Evolutionary conservation across 345 rosid genomes (phyloP).

Genomic region (Salix dunnii): DNA sequence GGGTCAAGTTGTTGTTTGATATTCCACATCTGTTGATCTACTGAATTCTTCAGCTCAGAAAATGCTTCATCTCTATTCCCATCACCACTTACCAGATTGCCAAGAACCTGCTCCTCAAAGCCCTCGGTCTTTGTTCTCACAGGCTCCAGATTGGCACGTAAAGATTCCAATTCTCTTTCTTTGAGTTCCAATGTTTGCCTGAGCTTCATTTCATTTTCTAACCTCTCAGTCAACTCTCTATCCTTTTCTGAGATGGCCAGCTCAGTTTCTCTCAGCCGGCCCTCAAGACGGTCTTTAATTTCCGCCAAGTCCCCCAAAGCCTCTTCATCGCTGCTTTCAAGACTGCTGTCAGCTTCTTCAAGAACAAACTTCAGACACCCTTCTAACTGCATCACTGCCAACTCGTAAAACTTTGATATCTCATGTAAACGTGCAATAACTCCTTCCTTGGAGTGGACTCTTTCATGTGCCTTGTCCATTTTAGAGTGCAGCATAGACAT

Average conservation of each 20-base stretch:
- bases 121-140: conserved; percentile 33
- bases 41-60: conserved; percentile 57
- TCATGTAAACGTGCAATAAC: conserved; percentile 61
- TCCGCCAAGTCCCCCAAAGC: conserved; percentile 56
- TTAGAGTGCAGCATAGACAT: conserved; percentile 72
- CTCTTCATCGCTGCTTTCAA: conserved; percentile 57
- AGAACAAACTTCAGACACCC: conserved; percentile 68
- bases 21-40: conserved; percentile 66
- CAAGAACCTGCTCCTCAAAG: conserved; percentile 17
- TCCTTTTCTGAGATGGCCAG: conserved; percentile 67
- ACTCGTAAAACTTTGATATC: conserved; percentile 72
- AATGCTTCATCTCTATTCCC: conserved; percentile 48
- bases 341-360: conserved; percentile 52
- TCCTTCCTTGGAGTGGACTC: conserved; percentile 59
- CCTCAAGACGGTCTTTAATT: conserved; percentile 65
- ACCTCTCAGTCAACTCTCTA: conserved; percentile 45
- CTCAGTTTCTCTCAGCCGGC: conserved; percentile 62
- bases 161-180: conserved; percentile 50
- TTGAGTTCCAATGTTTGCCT: conserved; percentile 52
- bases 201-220: conserved; percentile 51
- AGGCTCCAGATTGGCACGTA: conserved; percentile 44
- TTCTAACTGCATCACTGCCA: conserved; percentile 73
- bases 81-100: conserved; percentile 19
- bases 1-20: conserved; percentile 64
- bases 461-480: conserved; percentile 76